phyloP scores from a whole-genome alignment of 495 filamentous ascomycete genomes.

The Aspergillus nanangensis region DNA sequence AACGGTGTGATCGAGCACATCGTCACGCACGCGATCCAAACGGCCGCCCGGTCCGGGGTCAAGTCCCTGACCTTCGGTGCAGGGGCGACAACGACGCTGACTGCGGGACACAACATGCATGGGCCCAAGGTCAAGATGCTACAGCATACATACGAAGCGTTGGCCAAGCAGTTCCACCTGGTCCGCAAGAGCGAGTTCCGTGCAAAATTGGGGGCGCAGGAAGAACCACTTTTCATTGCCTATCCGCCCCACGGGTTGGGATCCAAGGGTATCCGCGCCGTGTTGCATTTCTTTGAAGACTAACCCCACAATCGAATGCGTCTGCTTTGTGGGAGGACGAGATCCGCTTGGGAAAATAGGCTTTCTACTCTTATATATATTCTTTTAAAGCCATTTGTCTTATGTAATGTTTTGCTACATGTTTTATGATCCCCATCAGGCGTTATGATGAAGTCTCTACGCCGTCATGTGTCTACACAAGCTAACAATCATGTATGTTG shows the following conservation, averaged over 20 bases:
- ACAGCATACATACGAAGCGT: constrained; percentile 67
- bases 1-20: constrained; percentile 76
- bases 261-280: constrained; percentile 66
- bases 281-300: constrained; percentile 82
- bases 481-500: too few species aligned
- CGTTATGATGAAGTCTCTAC: too few species aligned
- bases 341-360: too few species aligned
- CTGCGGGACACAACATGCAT: constrained; percentile 69
- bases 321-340: too few species aligned
- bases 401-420: too few species aligned
- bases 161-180: constrained; percentile 72
- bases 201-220: constrained; percentile 74
- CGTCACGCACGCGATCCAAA: constrained; percentile 71
- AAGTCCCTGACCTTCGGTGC: constrained; percentile 74
- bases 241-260: constrained; percentile 79
- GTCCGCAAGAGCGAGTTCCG: constrained; percentile 82
- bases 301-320: constrained; percentile 19
- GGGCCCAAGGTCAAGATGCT: constrained; percentile 70
- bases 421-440: too few species aligned
- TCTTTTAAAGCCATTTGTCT: too few species aligned
- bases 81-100: constrained; percentile 62
- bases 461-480: too few species aligned
- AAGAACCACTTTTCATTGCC: constrained; percentile 76
- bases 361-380: too few species aligned
- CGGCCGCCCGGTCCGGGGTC: constrained; percentile 56